These are phyloP conservation scores for Obba rivulosa DNA, from an alignment of 768 basidiomycete species.

Conservation along the genomic window DNA sequence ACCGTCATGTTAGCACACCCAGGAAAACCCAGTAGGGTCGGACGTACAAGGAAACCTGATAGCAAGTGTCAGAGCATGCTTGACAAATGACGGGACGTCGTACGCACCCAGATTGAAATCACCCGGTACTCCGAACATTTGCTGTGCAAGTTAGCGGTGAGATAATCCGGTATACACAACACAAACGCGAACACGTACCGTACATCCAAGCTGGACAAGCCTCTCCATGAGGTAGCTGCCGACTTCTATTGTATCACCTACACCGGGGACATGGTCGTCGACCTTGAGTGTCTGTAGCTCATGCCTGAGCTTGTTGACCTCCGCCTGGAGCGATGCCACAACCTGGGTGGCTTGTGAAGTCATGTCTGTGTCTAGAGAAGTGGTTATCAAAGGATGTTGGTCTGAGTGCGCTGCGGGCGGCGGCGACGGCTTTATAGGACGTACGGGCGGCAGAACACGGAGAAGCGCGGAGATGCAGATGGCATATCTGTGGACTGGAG, in stretches of 20 bases:
- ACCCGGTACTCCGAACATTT: conserved; percentile 83
- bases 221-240: conserved; percentile 59
- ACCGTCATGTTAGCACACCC: not conserved
- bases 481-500: too few relatives aligned
- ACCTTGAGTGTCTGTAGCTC: conserved; percentile 38
- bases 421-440: too few relatives aligned
- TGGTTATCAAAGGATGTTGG: too few relatives aligned
- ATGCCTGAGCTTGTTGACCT: conserved; percentile 42
- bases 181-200: conserved; percentile 31
- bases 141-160: conserved; percentile 33
- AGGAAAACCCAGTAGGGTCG: not conserved
- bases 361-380: too few relatives aligned
- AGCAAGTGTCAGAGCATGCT: not conserved
- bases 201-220: conserved; percentile 59
- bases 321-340: conserved; percentile 33
- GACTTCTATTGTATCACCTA: conserved; percentile 40
- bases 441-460: too few relatives aligned
- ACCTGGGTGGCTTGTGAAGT: not conserved
- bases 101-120: conserved; percentile 69
- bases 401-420: too few relatives aligned
- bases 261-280: conserved; percentile 25
- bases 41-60: conserved; percentile 41
- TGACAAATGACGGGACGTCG: not conserved
- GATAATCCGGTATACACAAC: not conserved
- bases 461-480: too few relatives aligned